Evolutionary conservation across 1,139 yeast species (phyloP), one percentile per base, ranked within the genome.

Genomic region (Waltiozyma sp.): DNA sequence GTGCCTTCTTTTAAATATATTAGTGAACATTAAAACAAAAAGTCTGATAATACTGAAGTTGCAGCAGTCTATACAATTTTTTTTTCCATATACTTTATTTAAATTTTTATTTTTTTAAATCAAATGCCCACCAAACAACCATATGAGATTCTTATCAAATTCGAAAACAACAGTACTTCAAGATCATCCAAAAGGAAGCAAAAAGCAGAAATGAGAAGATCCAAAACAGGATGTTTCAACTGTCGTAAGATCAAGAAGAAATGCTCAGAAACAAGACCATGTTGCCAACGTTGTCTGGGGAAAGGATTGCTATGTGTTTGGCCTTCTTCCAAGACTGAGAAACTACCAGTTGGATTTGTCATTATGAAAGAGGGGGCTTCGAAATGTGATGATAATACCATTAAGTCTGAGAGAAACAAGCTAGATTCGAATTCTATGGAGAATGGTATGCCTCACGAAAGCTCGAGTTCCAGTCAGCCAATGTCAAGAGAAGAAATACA

Each of bases 191-290:
- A 19, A 19, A 9, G 13, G 14, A 15, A 37, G 18, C n/a, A n/a
- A n/a, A n/a, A n/a, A n/a, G 19, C n/a, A 21, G n/a, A 37, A 9
- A 37, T 14, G 26, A 19, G 19, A 26, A 39, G 48, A 11, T 41
- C 46, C 18, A 40, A 43, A 10, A n/a, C 38, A 9, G 50, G 50
- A 2, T 47, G 50, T 26, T 40, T 45, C 42, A 47, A 45, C 42
- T 47, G 48, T 35, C 45, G 50, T 7, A 45, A 44, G 43, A 42
- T 48, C 18, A 47, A 47, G 43, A 47, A 44, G 41, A 47, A 47
- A 39, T 47, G 50, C 26, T 47, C 45, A 21, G 48, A 47, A 40
- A n/a, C 11, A 16, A 39, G 42, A 26, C 50, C 50, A 3, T 33
- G 39, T 11, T 45, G 50, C 23, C 37, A 45, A 11, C 37, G 43